These are phyloP conservation scores for Beauveria varroae DNA, from an alignment of 2,329 filamentous ascomycete genomes.

Conservation along the genomic window DNA sequence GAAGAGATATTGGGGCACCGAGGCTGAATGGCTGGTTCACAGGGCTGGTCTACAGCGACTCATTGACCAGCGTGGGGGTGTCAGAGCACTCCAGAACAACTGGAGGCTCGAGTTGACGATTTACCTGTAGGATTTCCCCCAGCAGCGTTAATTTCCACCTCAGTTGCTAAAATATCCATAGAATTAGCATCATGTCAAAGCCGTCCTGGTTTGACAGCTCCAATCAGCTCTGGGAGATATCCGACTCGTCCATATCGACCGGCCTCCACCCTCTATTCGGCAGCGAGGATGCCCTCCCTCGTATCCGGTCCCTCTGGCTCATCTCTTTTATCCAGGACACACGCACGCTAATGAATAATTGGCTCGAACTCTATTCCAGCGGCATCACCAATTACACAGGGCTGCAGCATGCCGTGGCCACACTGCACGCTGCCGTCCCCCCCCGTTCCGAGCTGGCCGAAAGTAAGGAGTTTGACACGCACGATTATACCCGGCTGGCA, in stretches of 20 bases:
- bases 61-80: neutral
- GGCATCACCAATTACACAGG: neutral
- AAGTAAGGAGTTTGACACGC: neutral
- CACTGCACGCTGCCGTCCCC: neutral
- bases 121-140: neutral
- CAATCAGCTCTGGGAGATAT: conserved; percentile 3
- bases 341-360: conserved; percentile 5
- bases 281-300: neutral
- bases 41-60: neutral
- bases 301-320: conserved; percentile 4
- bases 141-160: too few relatives aligned
- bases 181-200: neutral
- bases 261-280: neutral
- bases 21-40: conserved; percentile 7
- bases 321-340: conserved; percentile 7
- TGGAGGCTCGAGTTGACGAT: conserved; percentile 3
- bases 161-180: neutral
- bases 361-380: neutral
- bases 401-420: neutral
- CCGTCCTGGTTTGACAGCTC: conserved; percentile 8
- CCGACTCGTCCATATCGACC: neutral
- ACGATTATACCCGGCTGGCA: neutral
- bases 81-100: neutral
- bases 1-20: conserved; percentile 5
- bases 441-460: neutral